Conservation (phyloP, 2,329 filamentous ascomycete species). For the Aspergillus quadrilineatus region DNA sequence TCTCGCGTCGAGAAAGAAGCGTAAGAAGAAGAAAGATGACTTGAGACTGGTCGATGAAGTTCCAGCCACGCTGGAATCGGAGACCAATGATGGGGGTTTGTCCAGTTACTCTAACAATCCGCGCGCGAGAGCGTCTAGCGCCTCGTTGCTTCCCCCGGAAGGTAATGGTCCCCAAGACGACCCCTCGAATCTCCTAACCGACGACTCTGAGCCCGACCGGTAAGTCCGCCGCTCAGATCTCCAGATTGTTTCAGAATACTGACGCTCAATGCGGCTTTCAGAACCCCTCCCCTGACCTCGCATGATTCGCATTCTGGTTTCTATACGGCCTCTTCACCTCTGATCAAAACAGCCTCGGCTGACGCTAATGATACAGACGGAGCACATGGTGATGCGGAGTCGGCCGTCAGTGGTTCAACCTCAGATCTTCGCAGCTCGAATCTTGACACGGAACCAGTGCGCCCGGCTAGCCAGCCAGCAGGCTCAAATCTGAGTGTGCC, state of each 20-base stretch:
- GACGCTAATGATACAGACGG: constrained; percentile 41
- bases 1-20: constrained; percentile 45
- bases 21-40: constrained; percentile 41
- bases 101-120: constrained; percentile 22
- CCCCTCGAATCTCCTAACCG: constrained; percentile 31
- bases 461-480: constrained; percentile 28
- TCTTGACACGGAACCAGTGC: constrained; percentile 37
- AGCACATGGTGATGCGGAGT: constrained; percentile 27
- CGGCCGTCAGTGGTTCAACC: constrained; percentile 30
- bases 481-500: constrained; percentile 35
- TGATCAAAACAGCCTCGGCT: constrained; percentile 58
- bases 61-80: constrained; percentile 22
- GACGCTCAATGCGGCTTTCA: constrained; percentile 21
- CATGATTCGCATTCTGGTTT: constrained; percentile 67
- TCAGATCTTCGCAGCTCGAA: constrained; percentile 39
- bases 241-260: constrained; percentile 24
- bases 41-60: constrained; percentile 25
- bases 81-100: constrained; percentile 19
- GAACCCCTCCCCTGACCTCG: constrained; percentile 51
- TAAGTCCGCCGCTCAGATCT: constrained; percentile 22
- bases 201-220: constrained; percentile 44
- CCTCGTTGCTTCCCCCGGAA: constrained; percentile 26
- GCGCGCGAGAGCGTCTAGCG: constrained; percentile 24
- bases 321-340: constrained; percentile 66
- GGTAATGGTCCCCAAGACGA: constrained; percentile 24